These are phyloP conservation scores for Cordia subcordata DNA, from an alignment of 257 asterid species.

Conservation along the genomic window DNA sequence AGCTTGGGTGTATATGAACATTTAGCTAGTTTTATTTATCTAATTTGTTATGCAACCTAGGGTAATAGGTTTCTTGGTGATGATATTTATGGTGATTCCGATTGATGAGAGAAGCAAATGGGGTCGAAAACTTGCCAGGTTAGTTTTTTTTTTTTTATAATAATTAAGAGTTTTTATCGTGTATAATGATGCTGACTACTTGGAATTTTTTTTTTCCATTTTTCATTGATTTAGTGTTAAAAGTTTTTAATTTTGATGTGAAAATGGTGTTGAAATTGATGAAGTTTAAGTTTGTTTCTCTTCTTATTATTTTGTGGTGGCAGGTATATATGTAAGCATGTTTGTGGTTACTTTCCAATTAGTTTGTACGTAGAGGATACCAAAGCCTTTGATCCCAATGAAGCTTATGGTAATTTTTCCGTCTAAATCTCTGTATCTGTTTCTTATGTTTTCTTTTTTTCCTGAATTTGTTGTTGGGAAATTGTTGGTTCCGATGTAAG, in stretches of 20 bases:
- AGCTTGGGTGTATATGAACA: too few relatives aligned
- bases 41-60: slow-evolving; percentile 24
- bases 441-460: neutral
- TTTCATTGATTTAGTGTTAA: neutral
- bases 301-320: neutral
- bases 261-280: too few relatives aligned
- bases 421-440: neutral
- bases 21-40: too few relatives aligned
- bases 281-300: too few relatives aligned
- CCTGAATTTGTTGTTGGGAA: too few relatives aligned
- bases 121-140: slow-evolving; percentile 77
- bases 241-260: neutral
- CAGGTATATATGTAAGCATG: slow-evolving; percentile 92
- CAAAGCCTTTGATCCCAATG: slow-evolving; percentile 89
- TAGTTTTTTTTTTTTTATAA: neutral
- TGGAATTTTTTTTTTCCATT: neutral
- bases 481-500: too few relatives aligned
- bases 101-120: slow-evolving; percentile 59
- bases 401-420: slow-evolving; percentile 69
- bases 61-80: slow-evolving; percentile 59
- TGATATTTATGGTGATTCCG: slow-evolving; percentile 59
- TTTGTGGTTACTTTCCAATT: slow-evolving; percentile 86
- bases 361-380: slow-evolving; percentile 75
- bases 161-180: too few relatives aligned
- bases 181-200: neutral